phyloP scores from a whole-genome alignment of 1,139 yeast genomes.

The Sugiyamaella japonica region DNA sequence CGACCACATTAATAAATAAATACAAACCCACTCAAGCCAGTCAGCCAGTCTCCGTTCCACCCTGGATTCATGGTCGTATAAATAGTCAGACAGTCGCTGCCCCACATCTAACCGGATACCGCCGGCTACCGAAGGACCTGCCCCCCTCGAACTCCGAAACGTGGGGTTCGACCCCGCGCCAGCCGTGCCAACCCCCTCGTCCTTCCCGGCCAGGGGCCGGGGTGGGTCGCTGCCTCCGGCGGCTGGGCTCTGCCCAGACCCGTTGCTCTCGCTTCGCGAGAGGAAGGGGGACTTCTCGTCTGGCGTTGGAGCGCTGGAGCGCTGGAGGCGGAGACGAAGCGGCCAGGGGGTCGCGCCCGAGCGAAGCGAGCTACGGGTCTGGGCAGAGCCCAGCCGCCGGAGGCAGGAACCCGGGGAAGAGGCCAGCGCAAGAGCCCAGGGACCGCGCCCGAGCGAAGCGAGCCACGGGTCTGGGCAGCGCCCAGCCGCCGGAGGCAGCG shows the following conservation, averaged over 20 bases:
- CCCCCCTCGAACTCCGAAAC: neutral
- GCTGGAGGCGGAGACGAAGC: too few relatives aligned
- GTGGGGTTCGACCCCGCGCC: neutral
- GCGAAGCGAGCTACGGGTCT: too few relatives aligned
- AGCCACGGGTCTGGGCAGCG: neutral
- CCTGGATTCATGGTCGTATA: neutral
- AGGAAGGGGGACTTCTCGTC: too few relatives aligned
- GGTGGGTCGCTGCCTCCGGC: neutral
- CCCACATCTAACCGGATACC: constrained; percentile 2
- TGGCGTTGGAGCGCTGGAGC: too few relatives aligned
- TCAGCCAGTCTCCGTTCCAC: neutral
- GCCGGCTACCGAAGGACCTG: constrained; percentile 3
- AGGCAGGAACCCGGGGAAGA: too few relatives aligned
- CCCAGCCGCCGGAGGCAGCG: neutral
- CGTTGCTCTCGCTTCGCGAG: neutral
- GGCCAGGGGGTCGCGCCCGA: too few relatives aligned
- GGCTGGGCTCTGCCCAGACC: neutral
- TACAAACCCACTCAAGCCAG: neutral
- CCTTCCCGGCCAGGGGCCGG: neutral
- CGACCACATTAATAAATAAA: constrained; percentile 1
- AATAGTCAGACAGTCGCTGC: neutral
- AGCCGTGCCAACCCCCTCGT: neutral
- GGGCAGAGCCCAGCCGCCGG: too few relatives aligned
- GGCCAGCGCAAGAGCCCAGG: too few relatives aligned
- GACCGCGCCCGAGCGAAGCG: too few relatives aligned